Conservation (phyloP, 352 stramenopile genomes). For the Thraustotheca clavata region DNA sequence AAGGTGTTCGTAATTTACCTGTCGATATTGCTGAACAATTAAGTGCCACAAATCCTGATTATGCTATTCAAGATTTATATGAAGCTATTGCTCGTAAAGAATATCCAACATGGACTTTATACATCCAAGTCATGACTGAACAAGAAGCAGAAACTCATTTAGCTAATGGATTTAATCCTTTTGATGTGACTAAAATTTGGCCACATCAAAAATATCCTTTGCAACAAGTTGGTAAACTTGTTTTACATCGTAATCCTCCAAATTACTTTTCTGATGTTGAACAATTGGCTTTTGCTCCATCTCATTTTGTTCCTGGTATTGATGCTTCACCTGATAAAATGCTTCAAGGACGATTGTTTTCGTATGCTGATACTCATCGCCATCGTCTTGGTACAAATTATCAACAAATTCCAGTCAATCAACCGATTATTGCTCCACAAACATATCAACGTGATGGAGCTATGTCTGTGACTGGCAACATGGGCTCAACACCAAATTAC, state of each 20-base stretch:
- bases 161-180: conserved; percentile 66
- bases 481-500: conserved; percentile 64
- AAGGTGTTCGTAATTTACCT: conserved; percentile 82
- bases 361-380: conserved; percentile 83
- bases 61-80: conserved; percentile 87
- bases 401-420: conserved; percentile 85
- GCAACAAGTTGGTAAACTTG: conserved; percentile 74
- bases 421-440: conserved; percentile 45
- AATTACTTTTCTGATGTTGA: conserved; percentile 94
- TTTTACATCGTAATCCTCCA: conserved; percentile 87
- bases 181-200: conserved; percentile 93
- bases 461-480: conserved; percentile 76
- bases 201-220: conserved; percentile 82
- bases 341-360: conserved; percentile 84
- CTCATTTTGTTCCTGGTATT: conserved; percentile 88
- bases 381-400: conserved; percentile 87
- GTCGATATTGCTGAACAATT: conserved; percentile 68
- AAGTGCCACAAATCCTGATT: conserved; percentile 72
- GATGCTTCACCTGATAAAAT: conserved; percentile 88
- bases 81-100: conserved; percentile 77
- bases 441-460: conserved; percentile 81
- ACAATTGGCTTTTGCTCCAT: conserved; percentile 87
- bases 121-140: conserved; percentile 88
- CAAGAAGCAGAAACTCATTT: conserved; percentile 39
- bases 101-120: conserved; percentile 83